phyloP scores from a whole-genome alignment of 306 rosid species.

The Arachis stenosperma region DNA sequence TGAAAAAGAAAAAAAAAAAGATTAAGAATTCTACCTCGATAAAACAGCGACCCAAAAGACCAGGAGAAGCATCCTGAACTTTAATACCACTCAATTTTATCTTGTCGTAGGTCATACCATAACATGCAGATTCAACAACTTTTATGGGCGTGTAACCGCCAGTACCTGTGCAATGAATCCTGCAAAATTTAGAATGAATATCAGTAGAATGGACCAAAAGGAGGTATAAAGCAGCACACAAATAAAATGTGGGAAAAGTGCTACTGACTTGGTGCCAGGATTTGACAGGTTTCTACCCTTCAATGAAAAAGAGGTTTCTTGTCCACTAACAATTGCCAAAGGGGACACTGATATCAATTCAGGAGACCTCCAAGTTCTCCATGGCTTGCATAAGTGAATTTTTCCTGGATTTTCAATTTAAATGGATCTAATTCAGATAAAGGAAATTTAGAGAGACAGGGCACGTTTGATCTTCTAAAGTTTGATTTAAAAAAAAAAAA shows the following conservation, averaged over 20 bases:
- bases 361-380: slow-evolving; percentile 78
- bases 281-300: slow-evolving; percentile 80
- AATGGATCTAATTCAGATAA: slow-evolving; percentile 27
- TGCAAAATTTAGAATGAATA: slow-evolving; percentile 44
- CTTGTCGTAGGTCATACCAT: slow-evolving; percentile 60
- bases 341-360: slow-evolving; percentile 86
- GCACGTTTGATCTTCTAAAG: not conserved
- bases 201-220: slow-evolving; percentile 28
- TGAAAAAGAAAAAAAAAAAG: not conserved
- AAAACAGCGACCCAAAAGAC: slow-evolving; percentile 80
- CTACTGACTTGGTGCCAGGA: slow-evolving; percentile 77
- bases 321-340: slow-evolving; percentile 80
- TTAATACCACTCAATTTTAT: slow-evolving; percentile 62
- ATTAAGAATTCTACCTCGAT: slow-evolving; percentile 65
- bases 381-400: slow-evolving; percentile 62
- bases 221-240: slow-evolving; percentile 25
- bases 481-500: not conserved
- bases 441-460: not conserved
- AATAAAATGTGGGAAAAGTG: slow-evolving; percentile 21
- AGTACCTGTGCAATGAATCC: slow-evolving; percentile 80
- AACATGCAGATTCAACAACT: slow-evolving; percentile 49
- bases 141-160: slow-evolving; percentile 69
- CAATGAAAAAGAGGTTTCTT: slow-evolving; percentile 66
- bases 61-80: slow-evolving; percentile 60
- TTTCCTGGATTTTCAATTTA: slow-evolving; percentile 63